Conservation (phyloP, 768 basidiomycete species). For the Mycena metata region DNA sequence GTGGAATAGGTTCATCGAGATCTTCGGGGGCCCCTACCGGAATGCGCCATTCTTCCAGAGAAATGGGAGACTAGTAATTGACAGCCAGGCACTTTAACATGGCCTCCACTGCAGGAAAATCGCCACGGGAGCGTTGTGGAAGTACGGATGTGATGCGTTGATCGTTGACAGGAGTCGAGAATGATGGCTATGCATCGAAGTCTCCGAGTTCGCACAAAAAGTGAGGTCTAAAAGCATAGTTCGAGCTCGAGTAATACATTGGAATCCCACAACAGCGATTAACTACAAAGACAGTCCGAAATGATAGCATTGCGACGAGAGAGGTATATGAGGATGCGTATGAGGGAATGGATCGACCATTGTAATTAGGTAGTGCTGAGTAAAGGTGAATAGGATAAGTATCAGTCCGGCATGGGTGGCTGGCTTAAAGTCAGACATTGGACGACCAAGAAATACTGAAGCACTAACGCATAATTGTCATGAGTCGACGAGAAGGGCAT, state of each 20-base stretch:
- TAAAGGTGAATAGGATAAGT: conserved; percentile 28
- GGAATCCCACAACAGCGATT: conserved; percentile 11
- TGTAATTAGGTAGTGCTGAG: conserved; percentile 24
- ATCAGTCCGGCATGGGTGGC: conserved; percentile 31
- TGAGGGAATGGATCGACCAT: conserved; percentile 14
- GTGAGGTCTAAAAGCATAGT: too few relatives aligned
- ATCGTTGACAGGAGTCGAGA: too few relatives aligned
- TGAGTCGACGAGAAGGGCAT: conserved; percentile 33
- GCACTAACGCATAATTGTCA: conserved; percentile 36
- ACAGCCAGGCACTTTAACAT: too few relatives aligned
- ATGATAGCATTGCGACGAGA: conserved; percentile 23
- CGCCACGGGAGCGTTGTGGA: too few relatives aligned
- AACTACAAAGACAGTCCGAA: conserved; percentile 23
- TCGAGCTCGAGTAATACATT: neutral
- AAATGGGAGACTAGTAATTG: neutral
- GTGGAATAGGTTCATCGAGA: conserved; percentile 43
- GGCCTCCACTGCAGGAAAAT: too few relatives aligned
- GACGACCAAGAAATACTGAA: neutral
- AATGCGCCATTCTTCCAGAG: conserved; percentile 9
- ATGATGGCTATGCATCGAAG: too few relatives aligned
- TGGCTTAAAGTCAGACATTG: conserved; percentile 14
- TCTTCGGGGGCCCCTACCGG: neutral
- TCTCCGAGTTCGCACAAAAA: too few relatives aligned
- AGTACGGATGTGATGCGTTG: too few relatives aligned
- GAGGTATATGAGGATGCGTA: conserved; percentile 27